Evolutionary conservation across 257 asterid genomes (phyloP).

Genomic region (Forsythia suspensa): DNA sequence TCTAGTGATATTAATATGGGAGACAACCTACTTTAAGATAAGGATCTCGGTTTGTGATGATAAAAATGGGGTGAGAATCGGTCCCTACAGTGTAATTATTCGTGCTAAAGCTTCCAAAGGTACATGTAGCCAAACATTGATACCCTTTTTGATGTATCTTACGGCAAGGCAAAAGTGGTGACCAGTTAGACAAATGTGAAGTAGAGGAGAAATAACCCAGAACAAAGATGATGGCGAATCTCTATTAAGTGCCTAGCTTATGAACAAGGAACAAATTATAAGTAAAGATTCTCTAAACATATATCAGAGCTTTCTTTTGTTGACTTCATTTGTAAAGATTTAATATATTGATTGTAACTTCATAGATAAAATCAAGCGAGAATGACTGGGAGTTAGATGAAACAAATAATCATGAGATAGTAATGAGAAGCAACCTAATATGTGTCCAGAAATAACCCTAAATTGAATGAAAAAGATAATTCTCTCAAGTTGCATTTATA

Average conservation of each 20-base stretch:
- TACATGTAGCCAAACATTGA: conserved; percentile 87
- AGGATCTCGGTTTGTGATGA: conserved; percentile 68
- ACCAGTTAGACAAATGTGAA: conserved; percentile 13
- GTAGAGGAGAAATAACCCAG: not conserved
- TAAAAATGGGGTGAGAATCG: conserved; percentile 79
- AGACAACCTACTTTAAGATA: conserved; percentile 52
- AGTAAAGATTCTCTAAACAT: not conserved
- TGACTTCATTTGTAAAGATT: no score
- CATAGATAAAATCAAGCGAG: no score
- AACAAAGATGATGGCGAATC: not conserved
- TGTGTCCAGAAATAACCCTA: no score
- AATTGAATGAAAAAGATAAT: no score
- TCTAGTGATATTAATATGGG: not conserved
- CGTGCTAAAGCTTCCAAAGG: conserved; percentile 90
- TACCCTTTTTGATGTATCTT: conserved; percentile 84
- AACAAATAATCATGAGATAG: no score
- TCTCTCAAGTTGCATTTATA: no score
- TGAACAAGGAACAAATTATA: not conserved
- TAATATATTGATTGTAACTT: no score
- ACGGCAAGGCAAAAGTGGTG: conserved; percentile 34
- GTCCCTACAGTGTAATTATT: conserved; percentile 72
- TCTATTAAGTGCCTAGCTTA: not conserved
- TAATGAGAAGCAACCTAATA: no score
- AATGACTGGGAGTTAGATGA: no score
- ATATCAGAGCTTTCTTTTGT: no score